Evolutionary conservation across 2,329 filamentous ascomycete genomes (phyloP).

Genomic region (Curvularia lunata): DNA sequence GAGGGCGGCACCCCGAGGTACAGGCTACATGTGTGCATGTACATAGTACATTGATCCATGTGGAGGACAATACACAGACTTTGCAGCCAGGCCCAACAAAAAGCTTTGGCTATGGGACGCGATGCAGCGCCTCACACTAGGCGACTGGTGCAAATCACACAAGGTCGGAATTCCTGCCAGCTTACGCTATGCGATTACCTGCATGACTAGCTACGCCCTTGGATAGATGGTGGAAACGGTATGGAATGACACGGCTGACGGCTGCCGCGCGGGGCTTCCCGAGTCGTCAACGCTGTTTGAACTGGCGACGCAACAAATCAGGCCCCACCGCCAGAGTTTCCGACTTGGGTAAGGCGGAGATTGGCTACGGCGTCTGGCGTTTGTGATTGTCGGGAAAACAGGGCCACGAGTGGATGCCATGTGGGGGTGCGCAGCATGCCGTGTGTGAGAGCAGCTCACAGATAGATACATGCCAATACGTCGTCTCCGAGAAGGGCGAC

Average conservation of each 20-base stretch:
- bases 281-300: constrained; percentile 19
- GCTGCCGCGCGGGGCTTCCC: constrained; percentile 34
- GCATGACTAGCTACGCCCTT: constrained; percentile 28
- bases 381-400: constrained; percentile 1
- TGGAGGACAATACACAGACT: too few species aligned
- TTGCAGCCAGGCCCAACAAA: constrained; percentile 1
- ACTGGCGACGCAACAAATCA: constrained; percentile 18
- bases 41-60: too few species aligned
- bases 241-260: constrained; percentile 20
- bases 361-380: constrained; percentile 1
- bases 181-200: constrained; percentile 29
- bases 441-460: too few species aligned
- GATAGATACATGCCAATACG: too few species aligned
- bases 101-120: constrained; percentile 8
- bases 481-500: neutral
- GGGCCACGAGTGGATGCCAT: neutral
- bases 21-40: too few species aligned
- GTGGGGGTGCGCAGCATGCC: neutral
- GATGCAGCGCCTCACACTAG: constrained; percentile 5
- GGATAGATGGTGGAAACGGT: constrained; percentile 12
- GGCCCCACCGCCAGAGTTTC: constrained; percentile 10
- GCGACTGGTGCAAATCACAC: constrained; percentile 17
- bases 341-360: constrained; percentile 7
- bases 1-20: neutral
- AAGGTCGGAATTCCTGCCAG: constrained; percentile 6